Conservation (phyloP, 495 filamentous ascomycete genomes). For the Xylaria castorea region DNA sequence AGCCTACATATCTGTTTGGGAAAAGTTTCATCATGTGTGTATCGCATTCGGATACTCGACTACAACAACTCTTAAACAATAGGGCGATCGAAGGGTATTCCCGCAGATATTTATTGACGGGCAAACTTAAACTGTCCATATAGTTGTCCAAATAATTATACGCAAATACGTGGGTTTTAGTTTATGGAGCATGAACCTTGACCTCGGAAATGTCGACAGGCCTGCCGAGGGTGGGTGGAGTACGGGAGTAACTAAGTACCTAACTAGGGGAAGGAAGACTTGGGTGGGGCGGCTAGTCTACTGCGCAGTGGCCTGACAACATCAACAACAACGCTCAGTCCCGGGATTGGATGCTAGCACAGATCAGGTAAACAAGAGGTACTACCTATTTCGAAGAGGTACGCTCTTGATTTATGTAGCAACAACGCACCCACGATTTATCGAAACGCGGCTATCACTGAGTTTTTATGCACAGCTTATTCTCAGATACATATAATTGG, state of each 20-base stretch:
- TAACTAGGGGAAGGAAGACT: neutral
- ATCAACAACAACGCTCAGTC: neutral
- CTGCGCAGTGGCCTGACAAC: constrained; percentile 22
- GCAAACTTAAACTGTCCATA: neutral
- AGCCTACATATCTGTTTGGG: neutral
- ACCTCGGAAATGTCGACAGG: neutral
- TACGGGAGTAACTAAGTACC: no score
- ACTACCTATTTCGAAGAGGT: neutral
- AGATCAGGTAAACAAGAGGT: constrained; percentile 13
- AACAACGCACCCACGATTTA: neutral
- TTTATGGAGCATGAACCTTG: neutral
- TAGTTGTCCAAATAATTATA: neutral
- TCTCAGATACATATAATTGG: neutral
- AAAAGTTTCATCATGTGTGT: neutral
- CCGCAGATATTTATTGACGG: neutral
- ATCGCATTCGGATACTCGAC: neutral
- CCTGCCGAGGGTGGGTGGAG: constrained; percentile 9
- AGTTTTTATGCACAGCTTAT: neutral
- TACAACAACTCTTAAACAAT: neutral
- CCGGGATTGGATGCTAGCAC: neutral
- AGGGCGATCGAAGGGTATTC: neutral
- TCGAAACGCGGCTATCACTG: neutral
- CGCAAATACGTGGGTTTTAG: neutral
- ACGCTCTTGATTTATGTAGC: neutral
- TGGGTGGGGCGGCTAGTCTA: neutral